Conservation (phyloP, 139 green algal species). For the Chlamydomonas sphaeroides region DNA sequence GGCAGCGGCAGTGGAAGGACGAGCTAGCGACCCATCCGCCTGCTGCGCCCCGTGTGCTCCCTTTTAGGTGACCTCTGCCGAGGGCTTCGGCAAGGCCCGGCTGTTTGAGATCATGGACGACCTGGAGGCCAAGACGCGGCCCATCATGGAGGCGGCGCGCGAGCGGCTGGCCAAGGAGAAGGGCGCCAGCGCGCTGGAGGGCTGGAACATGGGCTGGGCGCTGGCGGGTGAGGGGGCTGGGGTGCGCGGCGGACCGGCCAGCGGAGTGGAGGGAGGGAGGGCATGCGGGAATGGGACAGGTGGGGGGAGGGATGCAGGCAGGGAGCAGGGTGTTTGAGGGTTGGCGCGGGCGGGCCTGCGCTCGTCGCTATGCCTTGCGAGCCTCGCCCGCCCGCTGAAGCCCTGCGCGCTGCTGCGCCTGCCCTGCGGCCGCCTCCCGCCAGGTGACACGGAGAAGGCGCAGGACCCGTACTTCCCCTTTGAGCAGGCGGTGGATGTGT, state of each 20-base stretch:
- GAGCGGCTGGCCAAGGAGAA: conserved; percentile 65
- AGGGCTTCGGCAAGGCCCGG: conserved; percentile 80
- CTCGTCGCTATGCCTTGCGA: too few species aligned
- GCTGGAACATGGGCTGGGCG: conserved; percentile 75
- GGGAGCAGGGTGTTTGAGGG: too few species aligned
- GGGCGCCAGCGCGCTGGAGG: conserved; percentile 70
- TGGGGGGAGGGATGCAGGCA: too few species aligned
- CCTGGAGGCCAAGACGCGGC: conserved; percentile 68
- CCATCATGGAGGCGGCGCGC: conserved; percentile 68
- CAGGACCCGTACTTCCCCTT: conserved; percentile 79
- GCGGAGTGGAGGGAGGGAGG: background rate
- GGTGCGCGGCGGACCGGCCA: background rate
- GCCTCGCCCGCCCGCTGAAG: too few species aligned
- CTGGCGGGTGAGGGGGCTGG: conserved; percentile 67
- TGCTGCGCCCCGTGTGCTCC: too few species aligned
- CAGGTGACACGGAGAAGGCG: conserved; percentile 69
- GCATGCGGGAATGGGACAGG: background rate
- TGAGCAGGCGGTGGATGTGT: conserved; percentile 73
- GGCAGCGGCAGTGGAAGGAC: too few species aligned
- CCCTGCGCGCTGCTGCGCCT: too few species aligned
- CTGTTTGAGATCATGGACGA: conserved; percentile 85
- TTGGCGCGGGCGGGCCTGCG: too few species aligned
- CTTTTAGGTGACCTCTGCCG: conserved; percentile 71
- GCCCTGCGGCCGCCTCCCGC: too few species aligned
- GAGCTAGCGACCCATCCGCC: too few species aligned